These are phyloP conservation scores for Fusarium sp. DNA, from an alignment of 2,329 filamentous ascomycete species.

Conservation along the genomic window DNA sequence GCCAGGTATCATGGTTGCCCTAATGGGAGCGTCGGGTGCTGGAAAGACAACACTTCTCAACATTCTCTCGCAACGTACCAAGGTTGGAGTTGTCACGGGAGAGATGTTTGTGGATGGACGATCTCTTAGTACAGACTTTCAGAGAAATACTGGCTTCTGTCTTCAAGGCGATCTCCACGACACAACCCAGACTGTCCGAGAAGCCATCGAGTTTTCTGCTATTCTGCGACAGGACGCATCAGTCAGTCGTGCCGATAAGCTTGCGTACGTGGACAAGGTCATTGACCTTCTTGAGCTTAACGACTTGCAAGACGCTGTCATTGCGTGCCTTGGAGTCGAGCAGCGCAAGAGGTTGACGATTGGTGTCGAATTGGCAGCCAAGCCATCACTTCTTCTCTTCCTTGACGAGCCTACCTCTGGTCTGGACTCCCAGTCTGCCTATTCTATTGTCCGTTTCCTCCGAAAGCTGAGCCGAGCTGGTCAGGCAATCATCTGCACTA, in stretches of 20 bases:
- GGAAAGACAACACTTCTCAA: constrained; percentile 88
- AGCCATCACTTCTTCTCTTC: constrained; percentile 69
- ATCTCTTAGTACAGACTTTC: constrained; percentile 76
- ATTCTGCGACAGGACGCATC: constrained; percentile 68
- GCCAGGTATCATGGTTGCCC: constrained; percentile 80
- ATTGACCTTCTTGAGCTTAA: constrained; percentile 73
- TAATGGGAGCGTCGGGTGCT: constrained; percentile 84
- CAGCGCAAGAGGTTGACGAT: constrained; percentile 66
- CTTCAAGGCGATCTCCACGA: constrained; percentile 74
- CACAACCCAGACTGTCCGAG: constrained; percentile 70
- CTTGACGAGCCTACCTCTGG: constrained; percentile 69
- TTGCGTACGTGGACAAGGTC: constrained; percentile 73
- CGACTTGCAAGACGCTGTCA: constrained; percentile 69
- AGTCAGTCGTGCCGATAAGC: constrained; percentile 68
- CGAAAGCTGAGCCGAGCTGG: constrained; percentile 68
- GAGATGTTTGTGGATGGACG: constrained; percentile 81
- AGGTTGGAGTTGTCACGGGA: constrained; percentile 77
- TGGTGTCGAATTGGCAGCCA: constrained; percentile 63
- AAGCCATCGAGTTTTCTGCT: constrained; percentile 73
- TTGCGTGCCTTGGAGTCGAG: constrained; percentile 68
- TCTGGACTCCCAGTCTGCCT: constrained; percentile 66
- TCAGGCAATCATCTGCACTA: constrained; percentile 68
- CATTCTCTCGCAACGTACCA: constrained; percentile 77
- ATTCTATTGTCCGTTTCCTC: constrained; percentile 68
- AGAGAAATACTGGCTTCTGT: constrained; percentile 77